A percentile compares a stretch with the other conserved stretches of the same genome.
Evolutionary conservation across 371 early-diverging fungal species (phyloP).

Genomic region (Mucor indicus): DNA sequence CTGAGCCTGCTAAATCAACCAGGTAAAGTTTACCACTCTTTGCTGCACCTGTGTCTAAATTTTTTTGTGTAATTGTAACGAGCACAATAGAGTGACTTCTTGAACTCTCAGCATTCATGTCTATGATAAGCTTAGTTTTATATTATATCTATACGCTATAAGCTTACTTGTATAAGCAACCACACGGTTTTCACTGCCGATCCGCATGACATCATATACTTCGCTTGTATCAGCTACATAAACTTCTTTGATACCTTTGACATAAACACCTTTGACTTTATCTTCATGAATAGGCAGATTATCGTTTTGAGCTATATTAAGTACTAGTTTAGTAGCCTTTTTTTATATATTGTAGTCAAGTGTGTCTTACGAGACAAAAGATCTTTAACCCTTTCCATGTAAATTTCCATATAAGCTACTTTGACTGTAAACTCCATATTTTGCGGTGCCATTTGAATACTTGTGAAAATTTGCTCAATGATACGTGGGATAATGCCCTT

Average conservation of each 20-base stretch:
- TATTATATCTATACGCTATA: too few species aligned
- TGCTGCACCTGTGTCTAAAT: constrained; percentile 82
- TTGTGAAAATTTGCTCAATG: constrained; percentile 86
- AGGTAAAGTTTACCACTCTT: constrained; percentile 91
- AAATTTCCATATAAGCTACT: constrained; percentile 98
- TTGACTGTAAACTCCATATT: constrained; percentile 92
- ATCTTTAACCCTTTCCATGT: constrained; percentile 99
- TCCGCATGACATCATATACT: constrained; percentile 92
- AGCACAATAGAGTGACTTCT: constrained; percentile 97
- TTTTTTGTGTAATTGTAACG: constrained; percentile 91
- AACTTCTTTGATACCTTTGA: constrained; percentile 94
- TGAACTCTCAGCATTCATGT: constrained; percentile 98
- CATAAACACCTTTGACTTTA: constrained; percentile 90
- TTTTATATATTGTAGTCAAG: neutral
- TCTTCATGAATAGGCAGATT: constrained; percentile 96
- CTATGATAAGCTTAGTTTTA: constrained; percentile 40
- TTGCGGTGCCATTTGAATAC: constrained; percentile 79
- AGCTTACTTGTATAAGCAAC: constrained; percentile 88
- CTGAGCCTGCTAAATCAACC: constrained; percentile 99
- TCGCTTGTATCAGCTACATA: constrained; percentile 91
- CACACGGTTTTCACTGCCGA: constrained; percentile 85
- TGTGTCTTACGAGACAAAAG: constrained; percentile 88
- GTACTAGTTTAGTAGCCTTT: neutral
- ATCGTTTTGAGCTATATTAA: constrained; percentile 66
- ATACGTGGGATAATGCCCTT: constrained; percentile 95